Percentiles rank a stretch among this genome's conserved stretches.
Conservation (phyloP, 2,329 filamentous ascomycete species). For the Aspergillus udagawae region DNA sequence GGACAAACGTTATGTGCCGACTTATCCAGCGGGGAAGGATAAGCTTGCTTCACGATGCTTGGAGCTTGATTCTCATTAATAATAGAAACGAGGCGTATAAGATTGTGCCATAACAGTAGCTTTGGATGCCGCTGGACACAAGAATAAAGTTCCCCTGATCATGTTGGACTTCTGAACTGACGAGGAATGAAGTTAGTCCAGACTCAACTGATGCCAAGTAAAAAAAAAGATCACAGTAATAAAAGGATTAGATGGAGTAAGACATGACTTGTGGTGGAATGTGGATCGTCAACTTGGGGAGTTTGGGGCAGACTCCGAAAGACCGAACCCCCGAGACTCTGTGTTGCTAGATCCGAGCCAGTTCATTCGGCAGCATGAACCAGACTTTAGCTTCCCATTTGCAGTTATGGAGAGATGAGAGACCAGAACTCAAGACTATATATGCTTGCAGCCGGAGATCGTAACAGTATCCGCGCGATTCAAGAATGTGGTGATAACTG, state of each 20-base stretch:
- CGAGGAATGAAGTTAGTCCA: not conserved
- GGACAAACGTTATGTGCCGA: constrained; percentile 14
- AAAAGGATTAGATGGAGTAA: not conserved
- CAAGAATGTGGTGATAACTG: not conserved
- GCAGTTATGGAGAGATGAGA: not conserved
- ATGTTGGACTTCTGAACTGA: not conserved
- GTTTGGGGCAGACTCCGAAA: no score
- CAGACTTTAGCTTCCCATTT: not conserved
- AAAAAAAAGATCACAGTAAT: no score
- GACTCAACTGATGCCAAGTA: not conserved
- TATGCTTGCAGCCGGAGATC: no score
- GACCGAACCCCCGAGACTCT: not conserved
- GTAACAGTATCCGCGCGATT: not conserved
- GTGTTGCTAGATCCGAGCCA: not conserved
- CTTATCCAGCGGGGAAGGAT: constrained; percentile 20
- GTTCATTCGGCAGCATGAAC: not conserved
- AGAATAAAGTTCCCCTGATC: not conserved
- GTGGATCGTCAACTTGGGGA: not conserved
- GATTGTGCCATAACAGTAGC: no score
- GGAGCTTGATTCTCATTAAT: not conserved
- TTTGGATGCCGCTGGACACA: not conserved
- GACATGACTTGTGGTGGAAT: not conserved
- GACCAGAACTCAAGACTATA: not conserved
- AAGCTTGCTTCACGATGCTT: not conserved
- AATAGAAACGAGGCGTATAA: not conserved